Percentiles rank a stretch among this genome's conserved stretches.
Conservation (phyloP, 352 stramenopile genomes). For the Plasmopara halstedii region DNA sequence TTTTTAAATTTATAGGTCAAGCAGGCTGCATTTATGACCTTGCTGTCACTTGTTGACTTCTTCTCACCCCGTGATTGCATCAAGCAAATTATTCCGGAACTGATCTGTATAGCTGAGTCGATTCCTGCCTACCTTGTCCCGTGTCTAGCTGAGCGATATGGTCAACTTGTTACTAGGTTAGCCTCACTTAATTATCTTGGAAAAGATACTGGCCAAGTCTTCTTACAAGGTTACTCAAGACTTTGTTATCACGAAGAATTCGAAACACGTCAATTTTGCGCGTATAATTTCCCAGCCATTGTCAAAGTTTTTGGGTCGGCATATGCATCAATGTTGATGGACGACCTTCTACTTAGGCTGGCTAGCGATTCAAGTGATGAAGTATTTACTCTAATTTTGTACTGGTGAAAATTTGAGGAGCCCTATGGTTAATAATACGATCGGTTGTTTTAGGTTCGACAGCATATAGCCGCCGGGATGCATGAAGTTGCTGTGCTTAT, state of each 20-base stretch:
- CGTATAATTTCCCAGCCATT: constrained; percentile 74
- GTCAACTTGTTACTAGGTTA: constrained; percentile 58
- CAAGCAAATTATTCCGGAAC: constrained; percentile 61
- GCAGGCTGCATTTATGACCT: constrained; percentile 58
- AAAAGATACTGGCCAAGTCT: constrained; percentile 35
- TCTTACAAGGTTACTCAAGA: constrained; percentile 56
- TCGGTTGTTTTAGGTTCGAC: constrained; percentile 30
- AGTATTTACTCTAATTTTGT: constrained; percentile 10
- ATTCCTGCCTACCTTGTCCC: constrained; percentile 54
- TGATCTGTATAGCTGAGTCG: constrained; percentile 44
- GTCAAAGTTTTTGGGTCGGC: constrained; percentile 58
- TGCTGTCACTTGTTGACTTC: constrained; percentile 70
- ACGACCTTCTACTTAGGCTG: constrained; percentile 60
- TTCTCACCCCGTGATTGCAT: constrained; percentile 46
- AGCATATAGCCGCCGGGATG: constrained; percentile 57
- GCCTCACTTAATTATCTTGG: constrained; percentile 46
- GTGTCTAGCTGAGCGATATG: constrained; percentile 45
- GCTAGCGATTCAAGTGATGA: constrained; percentile 41
- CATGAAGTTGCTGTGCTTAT: constrained; percentile 66
- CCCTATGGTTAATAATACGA: too few species aligned
- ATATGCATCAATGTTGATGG: constrained; percentile 57
- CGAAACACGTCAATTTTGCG: constrained; percentile 51
- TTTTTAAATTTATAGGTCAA: constrained; percentile 43
- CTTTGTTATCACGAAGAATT: constrained; percentile 55
- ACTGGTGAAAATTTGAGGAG: not conserved